A percentile compares a stretch with the other conserved stretches of the same genome.
phyloP scores from a whole-genome alignment of 1,284 basidiomycete genomes.

The Ganoderma boninense region DNA sequence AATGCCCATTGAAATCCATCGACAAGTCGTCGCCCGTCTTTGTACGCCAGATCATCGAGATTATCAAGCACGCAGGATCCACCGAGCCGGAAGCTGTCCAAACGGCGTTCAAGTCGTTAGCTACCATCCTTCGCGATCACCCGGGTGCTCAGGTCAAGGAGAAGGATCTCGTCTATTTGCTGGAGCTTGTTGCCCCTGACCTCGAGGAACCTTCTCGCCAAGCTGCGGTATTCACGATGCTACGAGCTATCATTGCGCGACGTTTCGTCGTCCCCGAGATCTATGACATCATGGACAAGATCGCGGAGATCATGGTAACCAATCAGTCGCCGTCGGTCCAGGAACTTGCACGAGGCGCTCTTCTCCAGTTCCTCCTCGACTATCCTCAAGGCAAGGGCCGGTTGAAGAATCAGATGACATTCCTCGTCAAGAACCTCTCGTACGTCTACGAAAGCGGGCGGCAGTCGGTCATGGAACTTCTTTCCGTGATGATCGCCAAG shows the following conservation, averaged over 20 bases:
- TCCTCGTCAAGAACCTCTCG: constrained; percentile 93
- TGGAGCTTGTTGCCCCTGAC: constrained; percentile 89
- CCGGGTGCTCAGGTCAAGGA: constrained; percentile 86
- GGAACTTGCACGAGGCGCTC: constrained; percentile 88
- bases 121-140: constrained; percentile 88
- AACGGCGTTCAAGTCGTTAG: constrained; percentile 87
- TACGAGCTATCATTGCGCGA: constrained; percentile 92
- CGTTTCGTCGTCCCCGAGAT: constrained; percentile 96
- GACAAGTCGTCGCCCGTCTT: constrained; percentile 85
- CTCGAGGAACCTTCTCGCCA: constrained; percentile 95
- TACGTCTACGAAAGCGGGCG: constrained; percentile 94
- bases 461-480: constrained; percentile 91
- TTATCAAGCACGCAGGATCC: constrained; percentile 86
- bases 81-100: constrained; percentile 94
- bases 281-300: constrained; percentile 96
- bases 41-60: constrained; percentile 86
- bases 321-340: constrained; percentile 92
- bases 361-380: constrained; percentile 96
- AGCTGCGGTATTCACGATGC: constrained; percentile 86
- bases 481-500: constrained; percentile 86
- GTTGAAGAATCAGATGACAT: constrained; percentile 88
- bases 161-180: constrained; percentile 87
- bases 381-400: constrained; percentile 97
- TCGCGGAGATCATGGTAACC: constrained; percentile 95
- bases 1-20: constrained; percentile 85